Evolutionary conservation across 2,329 filamentous ascomycete species (phyloP).

Genomic region (Blastomyces silverae): DNA sequence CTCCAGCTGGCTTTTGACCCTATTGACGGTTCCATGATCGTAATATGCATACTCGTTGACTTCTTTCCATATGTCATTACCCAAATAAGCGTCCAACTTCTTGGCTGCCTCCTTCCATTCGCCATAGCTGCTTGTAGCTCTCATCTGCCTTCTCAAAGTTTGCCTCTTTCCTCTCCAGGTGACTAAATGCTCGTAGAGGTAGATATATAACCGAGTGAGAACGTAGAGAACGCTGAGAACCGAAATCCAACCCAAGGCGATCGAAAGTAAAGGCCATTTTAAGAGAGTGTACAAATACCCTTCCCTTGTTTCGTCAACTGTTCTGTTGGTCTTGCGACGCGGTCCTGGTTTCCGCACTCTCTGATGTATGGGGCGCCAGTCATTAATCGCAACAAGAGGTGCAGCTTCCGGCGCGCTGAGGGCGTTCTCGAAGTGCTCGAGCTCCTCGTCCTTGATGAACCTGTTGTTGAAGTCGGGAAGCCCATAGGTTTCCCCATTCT

Average conservation of each 20-base stretch:
- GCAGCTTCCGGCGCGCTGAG: conserved; percentile 72
- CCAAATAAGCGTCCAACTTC: conserved; percentile 71
- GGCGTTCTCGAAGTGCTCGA: conserved; percentile 72
- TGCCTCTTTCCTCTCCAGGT: conserved; percentile 81
- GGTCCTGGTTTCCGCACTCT: conserved; percentile 49
- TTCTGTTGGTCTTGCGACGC: conserved; percentile 48
- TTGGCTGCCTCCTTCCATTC: conserved; percentile 79
- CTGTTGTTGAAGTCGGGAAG: conserved; percentile 76
- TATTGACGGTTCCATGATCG: conserved; percentile 73
- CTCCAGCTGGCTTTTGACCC: conserved; percentile 68
- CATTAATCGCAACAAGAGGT: conserved; percentile 80
- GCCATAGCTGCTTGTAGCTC: conserved; percentile 63
- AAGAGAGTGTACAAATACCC: conserved; percentile 81
- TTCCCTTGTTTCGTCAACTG: conserved; percentile 87
- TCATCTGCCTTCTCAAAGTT: conserved; percentile 62
- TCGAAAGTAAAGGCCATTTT: conserved; percentile 83
- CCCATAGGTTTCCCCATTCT: conserved; percentile 50
- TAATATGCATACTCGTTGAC: conserved; percentile 65
- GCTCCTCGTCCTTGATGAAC: conserved; percentile 66
- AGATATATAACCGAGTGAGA: conserved; percentile 80
- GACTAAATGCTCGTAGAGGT: conserved; percentile 81
- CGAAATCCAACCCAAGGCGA: conserved; percentile 72
- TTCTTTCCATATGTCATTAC: conserved; percentile 53
- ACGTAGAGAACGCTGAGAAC: conserved; percentile 69
- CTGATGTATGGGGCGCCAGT: conserved; percentile 86